phyloP scores from a whole-genome alignment of 1,284 basidiomycete species.

The Pholiota adiposa region DNA sequence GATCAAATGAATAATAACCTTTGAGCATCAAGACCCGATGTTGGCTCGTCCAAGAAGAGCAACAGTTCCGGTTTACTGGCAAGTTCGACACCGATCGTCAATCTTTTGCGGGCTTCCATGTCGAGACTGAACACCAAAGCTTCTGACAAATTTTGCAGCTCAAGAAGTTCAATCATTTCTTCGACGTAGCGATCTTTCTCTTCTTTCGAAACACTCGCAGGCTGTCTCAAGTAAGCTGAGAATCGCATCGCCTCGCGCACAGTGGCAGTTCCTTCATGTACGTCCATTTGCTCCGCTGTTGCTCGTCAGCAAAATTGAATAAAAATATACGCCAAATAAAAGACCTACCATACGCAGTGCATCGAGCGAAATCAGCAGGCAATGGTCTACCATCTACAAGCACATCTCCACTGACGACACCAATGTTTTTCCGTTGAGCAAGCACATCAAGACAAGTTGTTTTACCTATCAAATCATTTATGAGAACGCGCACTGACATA shows the following conservation, averaged over 20 bases:
- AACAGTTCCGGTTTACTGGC: constrained; percentile 84
- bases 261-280: constrained; percentile 85
- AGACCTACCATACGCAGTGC: constrained; percentile 72
- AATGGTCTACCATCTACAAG: constrained; percentile 82
- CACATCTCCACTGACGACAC: constrained; percentile 81
- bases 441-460: constrained; percentile 89
- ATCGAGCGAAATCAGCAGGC: constrained; percentile 76
- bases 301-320: constrained; percentile 25
- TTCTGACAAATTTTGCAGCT: constrained; percentile 67
- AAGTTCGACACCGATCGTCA: constrained; percentile 89
- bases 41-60: constrained; percentile 73
- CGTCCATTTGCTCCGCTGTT: constrained; percentile 85
- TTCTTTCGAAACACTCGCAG: constrained; percentile 65
- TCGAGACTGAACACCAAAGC: constrained; percentile 64
- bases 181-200: constrained; percentile 88
- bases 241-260: constrained; percentile 91
- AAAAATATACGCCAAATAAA: constrained; percentile 28
- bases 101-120: constrained; percentile 84
- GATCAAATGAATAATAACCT: constrained; percentile 28
- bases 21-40: constrained; percentile 77
- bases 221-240: constrained; percentile 90
- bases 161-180: constrained; percentile 74
- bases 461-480: constrained; percentile 48
- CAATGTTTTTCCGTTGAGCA: constrained; percentile 87
- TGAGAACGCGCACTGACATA: constrained; percentile 22